Conservation (phyloP, 176 grass and related monocot genomes). For the Thinopyrum elongatum region DNA sequence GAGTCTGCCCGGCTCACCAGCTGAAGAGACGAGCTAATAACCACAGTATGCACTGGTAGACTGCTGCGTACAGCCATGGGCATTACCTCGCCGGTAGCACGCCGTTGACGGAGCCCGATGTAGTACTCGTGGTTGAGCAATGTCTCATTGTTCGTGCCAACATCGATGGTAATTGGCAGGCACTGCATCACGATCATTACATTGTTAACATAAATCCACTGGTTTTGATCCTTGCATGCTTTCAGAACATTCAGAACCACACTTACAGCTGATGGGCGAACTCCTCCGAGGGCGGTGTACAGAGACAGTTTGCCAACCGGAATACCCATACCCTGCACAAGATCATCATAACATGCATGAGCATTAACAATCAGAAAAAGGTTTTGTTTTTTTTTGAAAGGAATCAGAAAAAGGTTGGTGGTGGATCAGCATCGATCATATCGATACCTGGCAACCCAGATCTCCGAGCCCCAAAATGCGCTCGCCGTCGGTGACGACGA, state of each 20-base stretch:
- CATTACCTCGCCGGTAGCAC: constrained; percentile 78
- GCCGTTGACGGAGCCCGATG: constrained; percentile 76
- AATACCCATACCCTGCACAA: constrained; percentile 89
- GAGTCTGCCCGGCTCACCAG: background rate
- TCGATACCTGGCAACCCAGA: constrained; percentile 76
- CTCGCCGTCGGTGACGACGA: constrained; percentile 93
- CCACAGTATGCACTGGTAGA: no score
- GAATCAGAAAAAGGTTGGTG: background rate
- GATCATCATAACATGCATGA: background rate
- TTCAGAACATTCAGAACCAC: background rate
- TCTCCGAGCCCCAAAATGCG: constrained; percentile 88
- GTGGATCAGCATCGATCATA: background rate
- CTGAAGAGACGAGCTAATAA: background rate
- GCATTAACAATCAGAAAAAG: background rate
- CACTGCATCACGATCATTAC: constrained; percentile 50
- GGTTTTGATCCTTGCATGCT: background rate
- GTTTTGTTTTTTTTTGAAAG: no score
- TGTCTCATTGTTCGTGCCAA: constrained; percentile 83
- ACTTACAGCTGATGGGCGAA: constrained; percentile 85
- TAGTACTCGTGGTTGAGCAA: constrained; percentile 95
- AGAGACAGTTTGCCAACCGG: constrained; percentile 92
- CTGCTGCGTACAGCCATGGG: no score
- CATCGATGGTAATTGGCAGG: constrained; percentile 90
- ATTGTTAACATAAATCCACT: background rate
- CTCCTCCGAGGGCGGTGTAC: constrained; percentile 92